phyloP scores from a whole-genome alignment of 495 filamentous ascomycete genomes.

The Chaetomium cochliodes region DNA sequence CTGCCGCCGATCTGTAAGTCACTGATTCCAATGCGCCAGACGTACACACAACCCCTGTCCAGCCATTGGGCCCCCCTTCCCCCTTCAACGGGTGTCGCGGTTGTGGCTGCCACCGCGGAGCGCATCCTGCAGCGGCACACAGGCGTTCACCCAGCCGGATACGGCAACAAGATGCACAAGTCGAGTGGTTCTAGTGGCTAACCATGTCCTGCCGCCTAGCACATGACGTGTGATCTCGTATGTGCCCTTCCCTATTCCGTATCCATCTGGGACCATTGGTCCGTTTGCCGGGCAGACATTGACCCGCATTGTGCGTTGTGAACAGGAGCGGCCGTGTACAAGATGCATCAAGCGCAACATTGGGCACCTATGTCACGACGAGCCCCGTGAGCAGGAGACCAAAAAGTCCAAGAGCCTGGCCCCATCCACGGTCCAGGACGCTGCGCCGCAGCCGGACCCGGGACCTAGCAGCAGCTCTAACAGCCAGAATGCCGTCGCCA shows the following conservation, averaged over 20 bases:
- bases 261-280: conserved; percentile 15
- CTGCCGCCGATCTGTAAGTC: conserved; percentile 96
- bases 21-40: conserved; percentile 33
- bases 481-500: conserved; percentile 40
- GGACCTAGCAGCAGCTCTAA: conserved; percentile 36
- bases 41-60: conserved; percentile 29
- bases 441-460: conserved; percentile 42
- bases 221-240: conserved; percentile 99
- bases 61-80: conserved; percentile 32
- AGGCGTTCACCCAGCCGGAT: conserved; percentile 14
- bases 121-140: conserved; percentile 18
- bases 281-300: conserved; percentile 25
- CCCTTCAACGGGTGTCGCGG: conserved; percentile 2
- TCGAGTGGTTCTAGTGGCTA: conserved; percentile 33
- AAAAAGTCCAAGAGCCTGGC: conserved; percentile 67
- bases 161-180: conserved; percentile 20
- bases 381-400: conserved; percentile 73
- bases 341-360: conserved; percentile 99
- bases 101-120: conserved; percentile 12
- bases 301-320: conserved; percentile 23
- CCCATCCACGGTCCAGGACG: conserved; percentile 58
- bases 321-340: conserved; percentile 88
- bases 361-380: conserved; percentile 97
- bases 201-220: conserved; percentile 52
- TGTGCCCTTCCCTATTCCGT: conserved; percentile 50